Base-by-base conservation (phyloP, 768 basidiomycete species). In the Tricholoma matsutake region DNA sequence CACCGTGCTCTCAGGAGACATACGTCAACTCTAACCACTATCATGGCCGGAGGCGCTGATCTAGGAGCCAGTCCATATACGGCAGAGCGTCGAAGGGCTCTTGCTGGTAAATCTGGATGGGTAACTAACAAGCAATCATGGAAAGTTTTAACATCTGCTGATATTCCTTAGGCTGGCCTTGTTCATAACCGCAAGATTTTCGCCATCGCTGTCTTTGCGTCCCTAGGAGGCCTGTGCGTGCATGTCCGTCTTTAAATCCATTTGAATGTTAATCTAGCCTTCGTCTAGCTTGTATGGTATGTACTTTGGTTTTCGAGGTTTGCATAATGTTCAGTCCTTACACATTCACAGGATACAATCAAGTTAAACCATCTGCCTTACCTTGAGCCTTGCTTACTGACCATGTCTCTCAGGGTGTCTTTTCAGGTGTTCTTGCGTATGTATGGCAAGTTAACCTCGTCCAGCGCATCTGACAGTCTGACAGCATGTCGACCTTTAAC, bases 171-270 rank as follows among this genome's bases (percentile, higher is more conserved):
- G 87, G 81, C 79, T 59, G 88, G 87, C 7, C 76, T 90, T 35
- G 76, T 89, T 3, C 82, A 83, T 62, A 93, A 93, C 69, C 78
- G 83, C 51, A 80, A 78, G 64, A 76, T 89, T 28, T 86, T 91
- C 60, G 76, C 81, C 28, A 85, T 91, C 56, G 85, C 91, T 13
- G 81, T 89, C 18, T 93, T 92, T 67, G 91, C 90, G 2, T 91
- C 89, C 13, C 77, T 92, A 20, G 91, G 91, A 69, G 89, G 90
- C 67, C 72, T 93, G 80, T 86, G 75, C 67, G 87, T 79, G 6
- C 34, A 58, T 28, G 18, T 34, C 37, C 18, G 11, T 20, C 47
- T 16, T 13, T 14, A 10, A 16, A 39, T 39, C 13, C 13, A 39
- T 11, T 1, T 39, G 10, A 39, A 39, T 39, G 37, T 39, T 11